Evolutionary conservation across 768 basidiomycete species (phyloP), one percentile per base, ranked within the genome.

Genomic region (Omphalotus guepiniiformis): DNA sequence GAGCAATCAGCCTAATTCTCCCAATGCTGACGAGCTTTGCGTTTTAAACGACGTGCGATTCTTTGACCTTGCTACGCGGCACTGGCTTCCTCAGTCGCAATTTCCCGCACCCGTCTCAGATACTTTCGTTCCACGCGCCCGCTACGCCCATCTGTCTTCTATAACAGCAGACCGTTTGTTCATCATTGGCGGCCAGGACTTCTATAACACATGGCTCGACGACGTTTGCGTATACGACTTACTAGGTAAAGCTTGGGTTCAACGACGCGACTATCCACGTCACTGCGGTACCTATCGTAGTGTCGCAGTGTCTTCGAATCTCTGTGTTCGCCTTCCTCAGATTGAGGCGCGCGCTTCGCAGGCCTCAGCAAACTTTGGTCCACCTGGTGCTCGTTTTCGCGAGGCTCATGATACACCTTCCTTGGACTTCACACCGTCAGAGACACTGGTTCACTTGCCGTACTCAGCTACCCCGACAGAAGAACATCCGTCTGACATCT

Each of bases 201-300:
- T 96, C 52, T 81, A 80, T 55, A 95, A 95, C 58, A 85, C 85
- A 39, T 97, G 93, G 88, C 74, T 95, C 21, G 90, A 97, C 65
- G 93, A 97, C 53, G 79, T 95, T 46, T 86, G 90, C 61, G 87
- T 95, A 6, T 93, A 85, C 53, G 93, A 97, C 61, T 75, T 98
- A 29, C 62, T 72, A 12, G 65, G 69, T 12, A 79, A 79, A 61
- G 70, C 75, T 5, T 98, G 95, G 94, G 76, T 90, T 0, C 83
- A 85, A 57, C 73, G 79, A 28, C 82, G 85, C 40, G 80, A 82
- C 50, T 93, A 93, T 56, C 88, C 88, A 1, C 80, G 90, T n/a
- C 93, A 97, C 66, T 93, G 92, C 61, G 95, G 95, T 3, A 94
- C 94, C 0, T 98, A 98, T 65, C 86, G 95, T 45, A 90, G 88